Evolutionary conservation across 2,329 filamentous ascomycete species (phyloP), one percentile per base, ranked within the genome.

Genomic region (Botrytis hyacinthi): DNA sequence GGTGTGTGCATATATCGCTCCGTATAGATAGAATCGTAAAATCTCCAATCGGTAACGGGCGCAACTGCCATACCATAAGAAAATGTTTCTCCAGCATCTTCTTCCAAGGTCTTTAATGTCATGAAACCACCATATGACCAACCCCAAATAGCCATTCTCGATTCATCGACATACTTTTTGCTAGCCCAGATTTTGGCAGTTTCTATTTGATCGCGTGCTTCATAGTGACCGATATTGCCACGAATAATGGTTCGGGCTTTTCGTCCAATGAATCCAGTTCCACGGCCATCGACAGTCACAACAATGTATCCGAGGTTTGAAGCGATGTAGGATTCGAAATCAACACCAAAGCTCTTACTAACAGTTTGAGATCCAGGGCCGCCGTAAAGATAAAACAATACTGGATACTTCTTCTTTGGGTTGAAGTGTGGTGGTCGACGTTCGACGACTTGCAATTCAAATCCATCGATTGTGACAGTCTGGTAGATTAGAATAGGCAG

Each of bases 121-220:
- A 93, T 93, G 85, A 97, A 99, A 18, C 96, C 96, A 73, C 96
- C 96, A 80, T 96, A 99, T 76, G 93, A 97, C 96, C 96, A 99
- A 66, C 96, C 96, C 96, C 96, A 99, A 80, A 99, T 97, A 32
- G 94, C 95, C 78, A 99, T 89, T 72, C 93, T 90, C 10, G 89
- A 86, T 40, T 88, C 85, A 81, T 99, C 97, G 22, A 98, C 91
- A 82, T 99, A 98, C 22, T 87, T 83, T 81, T 94, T 95, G 54
- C 85, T 84, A 0, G 92, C 91, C 91, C 94, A 98, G 76, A 92
- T 89, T 82, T 95, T 92, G 5, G 93, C 96, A 0, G 94, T 92
- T 40, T 91, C 92, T 77, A 99, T 98, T 82, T 99, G 96, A 82
- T 98, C 96, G 57, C 89, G 86, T 0, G 95, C 89, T 84, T 99